These are phyloP conservation scores for Huntiella moniliformis DNA, from an alignment of 2,329 filamentous ascomycete species.

Conservation along the genomic window DNA sequence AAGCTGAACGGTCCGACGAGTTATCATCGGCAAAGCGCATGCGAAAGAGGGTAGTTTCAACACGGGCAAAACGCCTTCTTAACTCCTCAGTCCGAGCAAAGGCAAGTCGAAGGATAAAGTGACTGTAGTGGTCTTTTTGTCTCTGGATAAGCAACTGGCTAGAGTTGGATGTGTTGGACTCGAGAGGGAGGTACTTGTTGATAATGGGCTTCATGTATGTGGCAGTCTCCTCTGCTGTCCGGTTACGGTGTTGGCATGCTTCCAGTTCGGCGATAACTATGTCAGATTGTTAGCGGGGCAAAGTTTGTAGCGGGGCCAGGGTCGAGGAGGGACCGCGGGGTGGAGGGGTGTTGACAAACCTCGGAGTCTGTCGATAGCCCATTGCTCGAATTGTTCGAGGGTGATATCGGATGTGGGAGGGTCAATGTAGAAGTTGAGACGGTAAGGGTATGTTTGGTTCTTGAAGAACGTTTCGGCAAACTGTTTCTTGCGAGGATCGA, in stretches of 20 bases:
- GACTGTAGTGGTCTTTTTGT: constrained; percentile 91
- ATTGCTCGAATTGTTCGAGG: constrained; percentile 94
- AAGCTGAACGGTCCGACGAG: constrained; percentile 49
- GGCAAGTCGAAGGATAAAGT: constrained; percentile 87
- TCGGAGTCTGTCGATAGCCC: constrained; percentile 83
- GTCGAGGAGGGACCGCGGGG: not conserved
- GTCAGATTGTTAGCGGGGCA: constrained; percentile 17
- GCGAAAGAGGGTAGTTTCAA: constrained; percentile 79
- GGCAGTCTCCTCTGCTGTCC: constrained; percentile 60
- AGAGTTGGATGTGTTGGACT: constrained; percentile 48
- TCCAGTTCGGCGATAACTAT: constrained; percentile 68
- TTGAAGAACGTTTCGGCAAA: constrained; percentile 63
- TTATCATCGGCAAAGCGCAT: constrained; percentile 67
- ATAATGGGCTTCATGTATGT: constrained; percentile 71
- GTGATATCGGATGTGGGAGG: constrained; percentile 89
- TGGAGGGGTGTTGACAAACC: constrained; percentile 27
- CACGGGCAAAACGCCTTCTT: constrained; percentile 63
- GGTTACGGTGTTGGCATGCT: constrained; percentile 89
- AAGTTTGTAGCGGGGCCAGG: constrained; percentile 13
- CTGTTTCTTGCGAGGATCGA: constrained; percentile 72
- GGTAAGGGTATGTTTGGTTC: constrained; percentile 61
- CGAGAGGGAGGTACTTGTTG: constrained; percentile 69
- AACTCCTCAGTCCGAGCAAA: constrained; percentile 86
- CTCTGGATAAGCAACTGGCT: constrained; percentile 49
- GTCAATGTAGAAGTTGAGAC: constrained; percentile 78